Base-by-base conservation (phyloP, 2,329 filamentous ascomycete species). In the Chaetomium olivaceum region DNA sequence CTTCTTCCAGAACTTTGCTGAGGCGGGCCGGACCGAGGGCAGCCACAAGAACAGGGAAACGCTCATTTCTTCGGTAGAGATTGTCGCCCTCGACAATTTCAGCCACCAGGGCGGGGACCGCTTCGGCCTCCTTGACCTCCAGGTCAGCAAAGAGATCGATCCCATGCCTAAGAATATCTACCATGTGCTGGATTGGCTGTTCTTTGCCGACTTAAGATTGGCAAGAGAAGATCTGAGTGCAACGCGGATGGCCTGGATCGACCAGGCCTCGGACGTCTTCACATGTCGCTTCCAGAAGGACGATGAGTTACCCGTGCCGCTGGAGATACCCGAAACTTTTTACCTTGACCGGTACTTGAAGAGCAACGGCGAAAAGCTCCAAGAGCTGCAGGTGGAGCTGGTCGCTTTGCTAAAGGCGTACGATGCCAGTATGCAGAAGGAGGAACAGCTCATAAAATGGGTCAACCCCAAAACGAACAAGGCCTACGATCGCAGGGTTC, bases 1-100 rank as follows among this genome's bases (percentile, higher is more conserved):
- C 27, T 80, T 83, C 50, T 85, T 82, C 64, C 77, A 81, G 12
- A 76, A 73, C 9, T 73, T 86, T 16, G 74, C 74, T 7, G 71
- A 62, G 11, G 67, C 61, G 58, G 66, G 58, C 9, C 33, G 23
- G 12, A 39, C 33, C 9, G 36, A 21, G 7, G 54, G 51, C 1
- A 36, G 16, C 23, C 21, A 4, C 14, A 48, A 51, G 51, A 36
- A 56, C 16, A 14, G 39, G 8, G 60, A 63, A 23, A 55, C 60
- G 4, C 59, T 73, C 50, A 58, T 54, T 12, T 62, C 69, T 1
- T 46, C 55, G 1, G 67, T 68, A 21, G 67, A 69, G 36, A 57
- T 69, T 12, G 61, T 68, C 12, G 19, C 48, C 1, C n/a, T 60
- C 21, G 55, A 64, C 33, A 25, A 64, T 11, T 23, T 54, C 39